These are phyloP conservation scores for Zymoseptoria passerinii DNA, from an alignment of 2,329 filamentous ascomycete species.

Conservation along the genomic window DNA sequence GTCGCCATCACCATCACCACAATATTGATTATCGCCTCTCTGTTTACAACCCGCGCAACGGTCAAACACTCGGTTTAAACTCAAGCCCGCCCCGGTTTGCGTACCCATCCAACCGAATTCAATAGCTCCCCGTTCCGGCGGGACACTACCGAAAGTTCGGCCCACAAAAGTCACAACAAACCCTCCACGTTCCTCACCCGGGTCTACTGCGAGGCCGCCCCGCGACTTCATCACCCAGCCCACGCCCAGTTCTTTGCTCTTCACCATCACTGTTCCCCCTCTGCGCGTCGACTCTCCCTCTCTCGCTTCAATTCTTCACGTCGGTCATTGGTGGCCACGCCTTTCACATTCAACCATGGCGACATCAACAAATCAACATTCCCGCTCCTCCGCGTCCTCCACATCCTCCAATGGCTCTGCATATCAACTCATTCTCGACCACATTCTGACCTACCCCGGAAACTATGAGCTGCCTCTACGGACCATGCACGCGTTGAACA, in stretches of 20 bases:
- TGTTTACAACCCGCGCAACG: neutral
- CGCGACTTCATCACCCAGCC: neutral
- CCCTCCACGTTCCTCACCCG: neutral
- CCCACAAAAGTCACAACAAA: neutral
- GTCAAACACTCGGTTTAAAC: neutral
- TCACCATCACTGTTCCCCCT: neutral
- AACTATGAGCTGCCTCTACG: constrained; percentile 59
- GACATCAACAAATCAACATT: constrained; percentile 7
- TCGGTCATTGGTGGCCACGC: neutral
- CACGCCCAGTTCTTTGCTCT: neutral
- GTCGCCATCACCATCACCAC: neutral
- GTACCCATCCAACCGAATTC: too few relatives aligned
- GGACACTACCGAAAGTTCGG: neutral
- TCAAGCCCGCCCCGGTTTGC: neutral
- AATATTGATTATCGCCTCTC: neutral
- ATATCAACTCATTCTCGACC: constrained; percentile 45
- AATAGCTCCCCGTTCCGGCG: neutral
- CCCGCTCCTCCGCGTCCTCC: constrained; percentile 22
- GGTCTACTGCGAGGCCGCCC: too few relatives aligned
- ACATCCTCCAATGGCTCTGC: constrained; percentile 36
- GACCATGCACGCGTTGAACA: constrained; percentile 61
- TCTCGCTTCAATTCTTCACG: neutral
- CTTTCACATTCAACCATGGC: constrained; percentile 3
- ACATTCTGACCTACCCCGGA: constrained; percentile 52
- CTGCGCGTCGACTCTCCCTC: neutral